Conservation (phyloP, 169 alveolate genomes). For the Eimeria necatrix region DNA sequence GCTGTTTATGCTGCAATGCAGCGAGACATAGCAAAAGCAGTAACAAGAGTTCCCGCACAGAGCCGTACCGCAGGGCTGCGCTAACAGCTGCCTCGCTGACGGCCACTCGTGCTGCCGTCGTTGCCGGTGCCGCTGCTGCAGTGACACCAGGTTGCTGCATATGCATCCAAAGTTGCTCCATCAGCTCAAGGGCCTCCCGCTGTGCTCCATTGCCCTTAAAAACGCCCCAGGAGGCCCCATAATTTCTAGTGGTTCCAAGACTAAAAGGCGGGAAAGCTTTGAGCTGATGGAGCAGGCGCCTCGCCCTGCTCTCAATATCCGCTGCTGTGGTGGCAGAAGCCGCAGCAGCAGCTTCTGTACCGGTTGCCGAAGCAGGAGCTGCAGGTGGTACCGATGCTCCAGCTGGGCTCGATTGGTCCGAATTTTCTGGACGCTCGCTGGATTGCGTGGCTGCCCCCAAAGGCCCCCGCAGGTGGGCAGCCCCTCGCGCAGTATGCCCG, state of each 20-base stretch:
- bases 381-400: slow-evolving; percentile 36
- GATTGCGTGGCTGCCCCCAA: background rate
- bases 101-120: background rate
- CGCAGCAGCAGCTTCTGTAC: background rate
- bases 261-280: background rate
- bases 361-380: slow-evolving; percentile 21
- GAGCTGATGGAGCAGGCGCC: slow-evolving; percentile 45
- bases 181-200: slow-evolving; percentile 22
- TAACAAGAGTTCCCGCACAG: slow-evolving; percentile 19
- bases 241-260: slow-evolving; percentile 6
- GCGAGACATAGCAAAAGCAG: slow-evolving; percentile 19
- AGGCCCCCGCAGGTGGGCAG: background rate
- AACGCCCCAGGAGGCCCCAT: background rate
- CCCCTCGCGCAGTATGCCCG: background rate
- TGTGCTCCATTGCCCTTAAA: background rate
- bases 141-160: slow-evolving; percentile 41
- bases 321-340: background rate
- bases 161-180: slow-evolving; percentile 5
- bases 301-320: slow-evolving; percentile 15
- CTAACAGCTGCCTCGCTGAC: slow-evolving; percentile 46
- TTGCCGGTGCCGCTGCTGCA: background rate
- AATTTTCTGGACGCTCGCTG: background rate
- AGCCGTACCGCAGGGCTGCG: slow-evolving; percentile 8
- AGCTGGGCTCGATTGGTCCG: background rate
- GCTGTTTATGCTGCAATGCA: slow-evolving; percentile 11